Conservation (phyloP, 495 filamentous ascomycete genomes). For the Echria macrotheca region DNA sequence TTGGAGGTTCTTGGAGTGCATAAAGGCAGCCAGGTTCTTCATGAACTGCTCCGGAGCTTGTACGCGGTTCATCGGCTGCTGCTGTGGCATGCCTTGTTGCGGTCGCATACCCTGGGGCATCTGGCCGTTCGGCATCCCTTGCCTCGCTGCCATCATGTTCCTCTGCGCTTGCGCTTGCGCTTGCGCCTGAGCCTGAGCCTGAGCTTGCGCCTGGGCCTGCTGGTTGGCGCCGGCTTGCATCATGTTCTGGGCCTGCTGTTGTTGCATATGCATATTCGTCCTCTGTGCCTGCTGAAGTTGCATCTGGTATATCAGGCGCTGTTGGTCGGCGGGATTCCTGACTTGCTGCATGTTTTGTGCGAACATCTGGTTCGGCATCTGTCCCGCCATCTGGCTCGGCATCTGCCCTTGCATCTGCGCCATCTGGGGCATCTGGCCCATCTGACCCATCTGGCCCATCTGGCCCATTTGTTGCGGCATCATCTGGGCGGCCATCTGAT, state of each 20-base stretch:
- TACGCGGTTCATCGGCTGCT: conserved; percentile 18
- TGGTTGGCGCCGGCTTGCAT: conserved; percentile 16
- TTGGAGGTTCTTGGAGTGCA: conserved; percentile 60
- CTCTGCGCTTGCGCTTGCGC: conserved; percentile 31
- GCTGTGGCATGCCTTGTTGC: conserved; percentile 27
- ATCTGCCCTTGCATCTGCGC: conserved; percentile 31
- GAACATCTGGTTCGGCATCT: conserved; percentile 36
- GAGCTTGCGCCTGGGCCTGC: conserved; percentile 14
- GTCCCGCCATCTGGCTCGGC: conserved; percentile 19
- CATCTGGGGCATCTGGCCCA: conserved; percentile 35
- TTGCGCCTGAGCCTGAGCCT: conserved; percentile 35
- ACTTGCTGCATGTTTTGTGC: conserved; percentile 51
- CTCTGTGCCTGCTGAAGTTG: conserved; percentile 64
- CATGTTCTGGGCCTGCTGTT: conserved; percentile 35
- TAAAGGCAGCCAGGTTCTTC: conserved; percentile 65
- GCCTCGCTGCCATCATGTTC: conserved; percentile 45
- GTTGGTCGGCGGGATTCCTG: conserved; percentile 48
- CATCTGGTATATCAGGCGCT: conserved; percentile 58
- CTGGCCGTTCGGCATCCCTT: conserved; percentile 44
- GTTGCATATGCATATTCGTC: conserved; percentile 46
- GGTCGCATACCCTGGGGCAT: conserved; percentile 42
- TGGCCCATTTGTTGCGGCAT: conserved; percentile 43
- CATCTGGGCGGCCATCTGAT: conserved; percentile 40
- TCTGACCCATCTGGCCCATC: conserved; percentile 35
- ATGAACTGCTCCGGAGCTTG: conserved; percentile 63